These are phyloP conservation scores for Thelephora aurantiotincta DNA, from an alignment of 768 basidiomycete genomes.

Conservation along the genomic window DNA sequence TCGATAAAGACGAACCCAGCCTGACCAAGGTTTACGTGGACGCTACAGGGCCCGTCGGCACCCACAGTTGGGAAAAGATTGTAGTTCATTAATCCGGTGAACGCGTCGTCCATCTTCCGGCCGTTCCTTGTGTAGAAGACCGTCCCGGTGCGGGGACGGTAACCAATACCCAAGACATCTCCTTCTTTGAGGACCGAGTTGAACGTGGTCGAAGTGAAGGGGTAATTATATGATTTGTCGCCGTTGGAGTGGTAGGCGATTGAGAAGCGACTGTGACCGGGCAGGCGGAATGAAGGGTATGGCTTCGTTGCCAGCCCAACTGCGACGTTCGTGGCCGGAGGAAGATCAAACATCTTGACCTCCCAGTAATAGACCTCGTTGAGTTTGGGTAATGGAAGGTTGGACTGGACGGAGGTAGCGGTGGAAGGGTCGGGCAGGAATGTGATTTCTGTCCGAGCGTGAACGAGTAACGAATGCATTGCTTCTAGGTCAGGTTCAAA, in stretches of 20 bases:
- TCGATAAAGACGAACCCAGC: slow-evolving; percentile 98
- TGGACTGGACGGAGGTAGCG: slow-evolving; percentile 90
- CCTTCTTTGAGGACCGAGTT: slow-evolving; percentile 83
- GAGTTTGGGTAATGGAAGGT: slow-evolving; percentile 89
- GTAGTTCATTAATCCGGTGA: slow-evolving; percentile 74
- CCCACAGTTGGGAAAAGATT: slow-evolving; percentile 97
- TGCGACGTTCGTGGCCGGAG: slow-evolving; percentile 73
- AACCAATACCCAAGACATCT: slow-evolving; percentile 91
- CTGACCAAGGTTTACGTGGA: slow-evolving; percentile 96
- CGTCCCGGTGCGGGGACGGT: slow-evolving; percentile 89
- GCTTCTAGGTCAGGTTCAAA: slow-evolving; percentile 99
- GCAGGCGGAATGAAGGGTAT: slow-evolving; percentile 86
- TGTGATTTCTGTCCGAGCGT: slow-evolving; percentile 92
- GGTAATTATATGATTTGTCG: slow-evolving; percentile 95
- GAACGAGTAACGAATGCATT: slow-evolving; percentile 82
- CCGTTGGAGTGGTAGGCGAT: slow-evolving; percentile 94
- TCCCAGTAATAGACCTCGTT: slow-evolving; percentile 99
- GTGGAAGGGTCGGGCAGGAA: slow-evolving; percentile 95
- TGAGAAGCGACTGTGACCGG: slow-evolving; percentile 75
- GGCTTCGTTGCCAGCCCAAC: slow-evolving; percentile 95
- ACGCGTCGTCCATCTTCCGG: slow-evolving; percentile 92
- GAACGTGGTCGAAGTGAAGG: slow-evolving; percentile 76
- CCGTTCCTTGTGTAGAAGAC: slow-evolving; percentile 99
- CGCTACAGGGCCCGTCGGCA: slow-evolving; percentile 89
- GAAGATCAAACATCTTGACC: slow-evolving; percentile 97